These are phyloP conservation scores for Fusarium luffae DNA, from an alignment of 2,329 filamentous ascomycete species.

Conservation along the genomic window DNA sequence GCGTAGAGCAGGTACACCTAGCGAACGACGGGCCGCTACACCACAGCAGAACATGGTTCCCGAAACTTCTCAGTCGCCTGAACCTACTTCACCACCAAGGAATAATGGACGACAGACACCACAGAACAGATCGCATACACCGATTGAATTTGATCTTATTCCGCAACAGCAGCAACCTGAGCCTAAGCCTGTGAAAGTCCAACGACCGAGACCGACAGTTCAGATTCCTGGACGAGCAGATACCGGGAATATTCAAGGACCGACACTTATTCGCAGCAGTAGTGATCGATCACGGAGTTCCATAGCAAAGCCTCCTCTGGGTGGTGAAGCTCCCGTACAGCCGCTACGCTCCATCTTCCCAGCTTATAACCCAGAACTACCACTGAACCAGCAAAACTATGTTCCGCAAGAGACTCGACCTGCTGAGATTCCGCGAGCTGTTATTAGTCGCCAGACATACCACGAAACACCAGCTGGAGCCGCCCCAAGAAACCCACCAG, in stretches of 20 bases:
- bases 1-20: constrained; percentile 52
- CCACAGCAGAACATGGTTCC: constrained; percentile 35
- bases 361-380: constrained; percentile 74
- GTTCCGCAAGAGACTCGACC: constrained; percentile 74
- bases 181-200: constrained; percentile 44
- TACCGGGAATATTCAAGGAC: constrained; percentile 63
- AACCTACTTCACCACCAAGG: constrained; percentile 36
- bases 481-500: constrained; percentile 20
- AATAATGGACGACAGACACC: constrained; percentile 50
- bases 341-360: constrained; percentile 79
- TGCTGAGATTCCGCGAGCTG: constrained; percentile 69
- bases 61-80: constrained; percentile 34
- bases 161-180: constrained; percentile 43
- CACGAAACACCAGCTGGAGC: constrained; percentile 37
- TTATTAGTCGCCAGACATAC: constrained; percentile 75
- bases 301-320: constrained; percentile 65
- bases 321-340: constrained; percentile 49
- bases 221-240: constrained; percentile 60
- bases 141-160: constrained; percentile 50
- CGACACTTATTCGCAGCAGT: constrained; percentile 57
- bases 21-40: constrained; percentile 45
- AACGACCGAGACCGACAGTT: constrained; percentile 55
- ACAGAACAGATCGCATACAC: constrained; percentile 48
- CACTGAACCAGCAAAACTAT: constrained; percentile 76
- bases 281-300: constrained; percentile 65